Evolutionary conservation across 192 early-diverging fungal species (phyloP).

Genomic region (Podila clonocystis): DNA sequence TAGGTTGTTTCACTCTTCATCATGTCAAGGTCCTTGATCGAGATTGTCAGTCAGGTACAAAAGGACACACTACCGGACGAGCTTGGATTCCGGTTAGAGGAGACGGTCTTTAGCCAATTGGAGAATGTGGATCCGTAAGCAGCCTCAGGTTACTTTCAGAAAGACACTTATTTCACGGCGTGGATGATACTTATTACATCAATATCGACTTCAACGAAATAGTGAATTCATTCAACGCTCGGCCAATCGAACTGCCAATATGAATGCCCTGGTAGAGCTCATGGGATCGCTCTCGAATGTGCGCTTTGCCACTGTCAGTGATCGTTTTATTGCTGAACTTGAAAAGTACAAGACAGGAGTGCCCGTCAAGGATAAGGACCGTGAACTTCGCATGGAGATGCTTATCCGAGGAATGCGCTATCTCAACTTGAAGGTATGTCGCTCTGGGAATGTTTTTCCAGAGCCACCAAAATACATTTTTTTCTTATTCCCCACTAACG

Average conservation of each 20-base stretch:
- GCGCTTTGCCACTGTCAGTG: constrained; percentile 92
- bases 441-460: too few relatives aligned
- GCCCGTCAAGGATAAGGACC: constrained; percentile 61
- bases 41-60: constrained; percentile 82
- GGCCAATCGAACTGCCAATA: constrained; percentile 85
- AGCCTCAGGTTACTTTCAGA: too few relatives aligned
- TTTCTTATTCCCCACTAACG: background rate
- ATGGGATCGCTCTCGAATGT: constrained; percentile 91
- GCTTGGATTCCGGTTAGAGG: constrained; percentile 89
- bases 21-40: constrained; percentile 86
- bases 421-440: constrained; percentile 82
- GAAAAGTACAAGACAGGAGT: constrained; percentile 73
- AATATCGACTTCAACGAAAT: background rate
- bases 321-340: constrained; percentile 91
- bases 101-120: constrained; percentile 92
- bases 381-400: constrained; percentile 86
- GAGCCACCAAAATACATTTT: background rate
- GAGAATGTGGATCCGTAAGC: constrained; percentile 87
- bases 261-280: constrained; percentile 92
- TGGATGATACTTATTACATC: background rate
- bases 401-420: constrained; percentile 91
- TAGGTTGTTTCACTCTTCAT: constrained; percentile 84
- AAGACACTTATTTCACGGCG: too few relatives aligned
- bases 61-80: constrained; percentile 80
- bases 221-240: constrained; percentile 76